phyloP scores from a whole-genome alignment of 1,284 basidiomycete species.

The Microbotryum scabiosae region DNA sequence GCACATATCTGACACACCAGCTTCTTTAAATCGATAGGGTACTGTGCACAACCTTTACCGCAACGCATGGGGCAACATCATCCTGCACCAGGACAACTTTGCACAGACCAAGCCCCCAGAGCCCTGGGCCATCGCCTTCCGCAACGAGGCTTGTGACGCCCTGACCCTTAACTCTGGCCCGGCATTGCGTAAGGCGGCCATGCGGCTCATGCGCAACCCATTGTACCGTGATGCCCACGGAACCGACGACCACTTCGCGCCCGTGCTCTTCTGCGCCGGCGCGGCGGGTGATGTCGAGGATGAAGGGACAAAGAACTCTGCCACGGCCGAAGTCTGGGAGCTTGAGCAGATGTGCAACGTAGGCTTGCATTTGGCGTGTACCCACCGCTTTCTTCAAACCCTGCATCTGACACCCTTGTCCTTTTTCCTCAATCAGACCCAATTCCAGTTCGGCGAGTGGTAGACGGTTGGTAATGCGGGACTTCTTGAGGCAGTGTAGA shows the following conservation, averaged over 20 bases:
- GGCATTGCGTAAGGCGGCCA: constrained; percentile 24
- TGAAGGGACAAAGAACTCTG: constrained; percentile 21
- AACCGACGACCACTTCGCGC: constrained; percentile 33
- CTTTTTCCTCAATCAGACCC: neutral
- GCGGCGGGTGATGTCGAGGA: constrained; percentile 31
- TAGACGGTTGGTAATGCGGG: neutral
- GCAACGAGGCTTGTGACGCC: constrained; percentile 31
- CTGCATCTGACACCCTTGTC: neutral
- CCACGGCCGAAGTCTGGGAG: constrained; percentile 33
- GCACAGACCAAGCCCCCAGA: constrained; percentile 29
- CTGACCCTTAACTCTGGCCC: constrained; percentile 31
- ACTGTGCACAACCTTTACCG: constrained; percentile 35
- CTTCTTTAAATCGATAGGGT: neutral
- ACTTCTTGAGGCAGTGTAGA: no score
- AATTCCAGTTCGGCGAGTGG: constrained; percentile 24
- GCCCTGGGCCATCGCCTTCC: constrained; percentile 34
- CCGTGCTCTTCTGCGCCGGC: constrained; percentile 31
- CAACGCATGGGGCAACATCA: constrained; percentile 28
- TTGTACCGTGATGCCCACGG: constrained; percentile 32
- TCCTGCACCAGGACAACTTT: constrained; percentile 33
- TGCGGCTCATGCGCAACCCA: constrained; percentile 32
- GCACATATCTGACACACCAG: neutral
- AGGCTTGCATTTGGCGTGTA: neutral
- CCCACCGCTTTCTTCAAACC: neutral
- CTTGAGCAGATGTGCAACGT: constrained; percentile 31